Base-by-base conservation (phyloP, 371 early-diverging fungal species). In the Chytridium lagenaria region DNA sequence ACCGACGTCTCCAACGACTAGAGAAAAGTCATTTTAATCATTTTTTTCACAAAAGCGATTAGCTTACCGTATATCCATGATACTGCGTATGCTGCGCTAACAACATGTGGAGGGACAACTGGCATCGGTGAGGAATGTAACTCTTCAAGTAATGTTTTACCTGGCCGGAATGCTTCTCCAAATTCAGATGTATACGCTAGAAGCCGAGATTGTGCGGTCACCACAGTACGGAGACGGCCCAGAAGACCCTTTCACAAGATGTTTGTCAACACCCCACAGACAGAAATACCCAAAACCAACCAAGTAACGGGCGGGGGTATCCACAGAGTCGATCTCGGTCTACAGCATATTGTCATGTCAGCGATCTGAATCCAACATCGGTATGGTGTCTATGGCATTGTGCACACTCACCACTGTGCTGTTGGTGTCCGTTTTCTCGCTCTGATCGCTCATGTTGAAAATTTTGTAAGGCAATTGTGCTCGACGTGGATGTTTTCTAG, bases 151-250 rank as follows among this genome's bases (percentile, higher is more conserved):
- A n/a, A n/a, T n/a, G n/a, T n/a, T n/a, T n/a, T n/a, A n/a, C n/a
- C n/a, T n/a, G 93, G 93, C 1, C 93, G 84, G 73, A 93, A 90
- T 1, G 92, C 92, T 73, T 93, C 93, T 40, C 93, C 93, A 30
- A 92, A 85, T 70, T 92, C 92, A 19, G 88, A 89, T 2, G 90
- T 88, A 76, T 90, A 92, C 22, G 91, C 92, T 55, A 91, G 81
- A 71, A 89, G 88, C 36, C 90, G 84, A 26, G 84, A 80, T 15
- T 88, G 88, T 26, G 89, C 90, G 5, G 78, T 70, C 30, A 89
- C 74, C 31, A 90, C 84, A 12, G 81, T 89, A 50, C 85, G 78
- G 44, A 91, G 76, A 30, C 93, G 89, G 76, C 86, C 88, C 59
- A 75, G 57, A 19, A 69, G 67, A 55, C 75, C 75, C 69, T 44